A percentile compares a stretch with the other conserved stretches of the same genome.
These are phyloP conservation scores for Ophiostoma novo-ulmi DNA, from an alignment of 2,329 filamentous ascomycete genomes.

Conservation along the genomic window DNA sequence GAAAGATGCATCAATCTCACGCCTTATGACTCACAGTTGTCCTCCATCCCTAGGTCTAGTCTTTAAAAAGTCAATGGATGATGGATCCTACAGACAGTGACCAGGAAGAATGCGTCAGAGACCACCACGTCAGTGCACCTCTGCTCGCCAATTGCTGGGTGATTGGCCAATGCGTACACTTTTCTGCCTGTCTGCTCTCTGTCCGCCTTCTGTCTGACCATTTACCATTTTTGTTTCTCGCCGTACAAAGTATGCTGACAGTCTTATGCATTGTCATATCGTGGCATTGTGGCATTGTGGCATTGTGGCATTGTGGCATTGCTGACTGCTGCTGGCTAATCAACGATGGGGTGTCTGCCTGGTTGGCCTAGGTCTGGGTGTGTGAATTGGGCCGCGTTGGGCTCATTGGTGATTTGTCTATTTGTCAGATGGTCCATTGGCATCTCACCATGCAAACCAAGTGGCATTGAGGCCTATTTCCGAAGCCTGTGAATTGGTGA, in stretches of 20 bases:
- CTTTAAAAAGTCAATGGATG: neutral
- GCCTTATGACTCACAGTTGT: conserved; percentile 7
- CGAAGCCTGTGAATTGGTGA: neutral
- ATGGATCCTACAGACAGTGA: neutral
- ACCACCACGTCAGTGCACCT: neutral
- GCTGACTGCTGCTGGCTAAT: conserved; percentile 2
- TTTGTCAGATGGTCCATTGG: conserved; percentile 6
- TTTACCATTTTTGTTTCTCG: neutral
- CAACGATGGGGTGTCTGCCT: neutral
- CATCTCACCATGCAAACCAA: neutral
- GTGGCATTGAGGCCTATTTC: neutral
- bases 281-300: neutral
- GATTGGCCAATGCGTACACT: conserved; percentile 21
- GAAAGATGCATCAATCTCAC: conserved; percentile 8
- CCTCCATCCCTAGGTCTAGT: conserved; percentile 3
- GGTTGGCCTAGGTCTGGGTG: neutral
- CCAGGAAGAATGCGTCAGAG: conserved; percentile 1
- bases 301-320: conserved; percentile 3
- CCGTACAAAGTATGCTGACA: neutral
- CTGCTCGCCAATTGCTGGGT: neutral
- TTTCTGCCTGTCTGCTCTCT: conserved; percentile 1
- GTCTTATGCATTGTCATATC: neutral
- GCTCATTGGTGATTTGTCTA: conserved; percentile 2
- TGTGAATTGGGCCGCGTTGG: conserved; percentile 7
- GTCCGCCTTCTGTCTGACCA: neutral